Evolutionary conservation across 2,329 filamentous ascomycete species (phyloP).

Genomic region (Fusarium euwallaceae): DNA sequence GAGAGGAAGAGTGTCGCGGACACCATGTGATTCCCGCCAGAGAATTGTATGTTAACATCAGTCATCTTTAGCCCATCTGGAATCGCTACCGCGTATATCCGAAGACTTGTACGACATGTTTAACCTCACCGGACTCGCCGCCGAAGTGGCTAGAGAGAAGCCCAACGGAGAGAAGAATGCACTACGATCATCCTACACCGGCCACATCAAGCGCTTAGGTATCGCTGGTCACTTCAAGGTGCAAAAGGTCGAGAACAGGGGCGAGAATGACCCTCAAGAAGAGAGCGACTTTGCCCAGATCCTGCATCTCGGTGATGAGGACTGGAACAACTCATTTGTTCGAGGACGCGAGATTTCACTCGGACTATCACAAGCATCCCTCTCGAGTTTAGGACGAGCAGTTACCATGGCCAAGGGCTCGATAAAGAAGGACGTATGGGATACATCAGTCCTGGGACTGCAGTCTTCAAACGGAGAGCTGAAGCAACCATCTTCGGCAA

Average conservation of each 20-base stretch:
- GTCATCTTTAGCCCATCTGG: conserved; percentile 61
- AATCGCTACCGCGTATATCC: conserved; percentile 62
- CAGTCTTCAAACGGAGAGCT: conserved; percentile 58
- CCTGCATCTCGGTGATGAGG: conserved; percentile 65
- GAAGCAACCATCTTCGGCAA: conserved; percentile 59
- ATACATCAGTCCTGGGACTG: conserved; percentile 70
- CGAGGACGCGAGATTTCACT: conserved; percentile 67
- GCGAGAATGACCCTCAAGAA: conserved; percentile 46
- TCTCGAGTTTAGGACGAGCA: conserved; percentile 62
- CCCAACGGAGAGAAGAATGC: conserved; percentile 77
- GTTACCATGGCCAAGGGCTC: conserved; percentile 70
- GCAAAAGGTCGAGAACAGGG: conserved; percentile 64
- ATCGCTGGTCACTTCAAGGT: conserved; percentile 73
- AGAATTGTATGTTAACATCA: conserved; percentile 60
- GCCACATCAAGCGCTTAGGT: conserved; percentile 74
- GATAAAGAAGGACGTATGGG: conserved; percentile 68
- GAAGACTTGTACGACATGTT: conserved; percentile 73
- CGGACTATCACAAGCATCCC: conserved; percentile 62
- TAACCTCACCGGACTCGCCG: conserved; percentile 67
- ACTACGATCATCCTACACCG: conserved; percentile 76
- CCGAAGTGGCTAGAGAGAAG: conserved; percentile 72
- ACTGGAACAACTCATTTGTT: conserved; percentile 67
- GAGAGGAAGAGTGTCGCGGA: conserved; percentile 32
- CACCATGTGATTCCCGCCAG: conserved; percentile 42
- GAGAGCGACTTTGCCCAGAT: conserved; percentile 66